A percentile compares a stretch with the other conserved stretches of the same genome.
phyloP scores from a whole-genome alignment of 2,329 filamentous ascomycete genomes.

The Nothophoma quercina region DNA sequence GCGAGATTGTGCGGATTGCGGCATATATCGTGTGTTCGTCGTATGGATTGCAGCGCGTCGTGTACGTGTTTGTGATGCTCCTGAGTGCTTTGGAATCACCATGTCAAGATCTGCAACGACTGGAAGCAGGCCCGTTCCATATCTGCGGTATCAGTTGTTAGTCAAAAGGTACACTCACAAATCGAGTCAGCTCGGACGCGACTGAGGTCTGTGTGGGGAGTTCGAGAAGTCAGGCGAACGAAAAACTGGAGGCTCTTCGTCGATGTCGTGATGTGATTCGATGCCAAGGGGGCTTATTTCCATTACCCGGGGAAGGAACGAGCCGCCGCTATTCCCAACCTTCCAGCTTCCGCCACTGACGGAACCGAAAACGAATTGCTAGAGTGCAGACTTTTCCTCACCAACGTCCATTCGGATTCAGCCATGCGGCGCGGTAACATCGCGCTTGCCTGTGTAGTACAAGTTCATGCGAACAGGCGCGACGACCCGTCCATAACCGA shows the following conservation, averaged over 20 bases:
- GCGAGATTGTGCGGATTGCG: not conserved
- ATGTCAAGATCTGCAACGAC: not conserved
- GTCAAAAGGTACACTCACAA: constrained; percentile 23
- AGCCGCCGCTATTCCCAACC: constrained; percentile 29
- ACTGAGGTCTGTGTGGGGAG: constrained; percentile 20
- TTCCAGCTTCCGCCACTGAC: constrained; percentile 24
- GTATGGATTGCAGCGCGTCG: not conserved
- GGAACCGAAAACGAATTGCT: constrained; percentile 21
- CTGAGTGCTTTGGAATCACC: not conserved
- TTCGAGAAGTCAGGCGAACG: constrained; percentile 1
- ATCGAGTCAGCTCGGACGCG: constrained; percentile 19
- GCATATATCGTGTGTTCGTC: not conserved
- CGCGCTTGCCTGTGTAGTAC: constrained; percentile 9
- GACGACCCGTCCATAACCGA: constrained; percentile 36
- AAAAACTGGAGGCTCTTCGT: constrained; percentile 2
- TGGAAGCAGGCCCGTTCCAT: constrained; percentile 2
- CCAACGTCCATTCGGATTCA: constrained; percentile 16
- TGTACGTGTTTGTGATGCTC: not conserved
- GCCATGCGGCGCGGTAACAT: constrained; percentile 22
- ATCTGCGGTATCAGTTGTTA: constrained; percentile 23
- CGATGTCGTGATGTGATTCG: constrained; percentile 9
- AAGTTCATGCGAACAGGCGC: constrained; percentile 22
- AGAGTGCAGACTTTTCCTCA: constrained; percentile 39
- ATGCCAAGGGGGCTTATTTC: constrained; percentile 21
- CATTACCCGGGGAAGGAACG: constrained; percentile 35